These are phyloP conservation scores for Arabidopsis arenosa DNA, from an alignment of 345 rosid genomes.

Conservation along the genomic window DNA sequence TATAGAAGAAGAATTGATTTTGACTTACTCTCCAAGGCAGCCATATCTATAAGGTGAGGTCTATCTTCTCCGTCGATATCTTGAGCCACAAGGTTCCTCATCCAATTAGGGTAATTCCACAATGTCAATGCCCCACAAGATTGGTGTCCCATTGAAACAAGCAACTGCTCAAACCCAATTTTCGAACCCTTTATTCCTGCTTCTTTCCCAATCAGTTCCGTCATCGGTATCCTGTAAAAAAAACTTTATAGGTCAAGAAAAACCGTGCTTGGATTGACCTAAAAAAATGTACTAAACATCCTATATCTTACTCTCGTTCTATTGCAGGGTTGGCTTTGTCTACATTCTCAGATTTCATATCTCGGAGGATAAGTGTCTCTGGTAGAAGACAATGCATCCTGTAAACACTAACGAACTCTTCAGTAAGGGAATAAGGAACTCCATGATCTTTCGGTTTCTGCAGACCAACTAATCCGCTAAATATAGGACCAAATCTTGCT, in stretches of 20 bases:
- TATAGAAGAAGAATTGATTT: slow-evolving; percentile 1
- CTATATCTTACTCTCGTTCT: slow-evolving; percentile 53
- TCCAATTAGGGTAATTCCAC: slow-evolving; percentile 84
- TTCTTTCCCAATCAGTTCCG: slow-evolving; percentile 60
- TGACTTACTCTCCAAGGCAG: slow-evolving; percentile 68
- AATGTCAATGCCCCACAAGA: slow-evolving; percentile 66
- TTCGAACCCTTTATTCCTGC: slow-evolving; percentile 53
- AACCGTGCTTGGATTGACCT: neutral
- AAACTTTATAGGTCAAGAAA: slow-evolving; percentile 14
- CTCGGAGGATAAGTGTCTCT: slow-evolving; percentile 58
- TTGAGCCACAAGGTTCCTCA: slow-evolving; percentile 71
- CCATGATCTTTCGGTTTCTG: slow-evolving; percentile 78
- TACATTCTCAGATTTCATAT: slow-evolving; percentile 48
- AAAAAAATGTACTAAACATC: neutral
- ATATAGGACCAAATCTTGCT: slow-evolving; percentile 55
- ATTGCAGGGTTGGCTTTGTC: slow-evolving; percentile 54
- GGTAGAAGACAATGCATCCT: slow-evolving; percentile 78
- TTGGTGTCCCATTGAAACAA: slow-evolving; percentile 80
- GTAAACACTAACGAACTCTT: slow-evolving; percentile 76
- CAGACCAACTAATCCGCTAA: slow-evolving; percentile 77
- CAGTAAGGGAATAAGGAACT: slow-evolving; percentile 74
- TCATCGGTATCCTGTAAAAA: slow-evolving; percentile 60
- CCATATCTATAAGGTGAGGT: slow-evolving; percentile 66
- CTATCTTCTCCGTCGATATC: slow-evolving; percentile 71
- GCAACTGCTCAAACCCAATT: slow-evolving; percentile 66